Evolutionary conservation across 108 stramenopile genomes (phyloP).

Genomic region (Discostella stelligeroides): DNA sequence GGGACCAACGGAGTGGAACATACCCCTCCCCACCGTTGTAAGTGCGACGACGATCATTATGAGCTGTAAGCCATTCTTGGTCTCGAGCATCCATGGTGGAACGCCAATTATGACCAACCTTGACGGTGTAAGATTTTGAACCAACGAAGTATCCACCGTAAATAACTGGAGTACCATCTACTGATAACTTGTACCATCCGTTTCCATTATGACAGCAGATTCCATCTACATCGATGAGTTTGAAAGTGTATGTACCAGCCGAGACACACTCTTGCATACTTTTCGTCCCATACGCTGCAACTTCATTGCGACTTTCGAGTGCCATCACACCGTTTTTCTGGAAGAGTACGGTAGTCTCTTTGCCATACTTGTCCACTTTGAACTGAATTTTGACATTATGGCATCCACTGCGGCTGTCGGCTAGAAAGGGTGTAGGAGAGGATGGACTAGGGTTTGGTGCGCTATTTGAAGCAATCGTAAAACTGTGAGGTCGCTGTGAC

Average conservation of each 20-base stretch:
- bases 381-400: slow-evolving; percentile 11
- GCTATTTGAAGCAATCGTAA: not conserved
- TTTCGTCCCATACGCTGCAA: slow-evolving; percentile 20
- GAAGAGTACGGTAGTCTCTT: slow-evolving; percentile 21
- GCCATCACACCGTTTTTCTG: not conserved
- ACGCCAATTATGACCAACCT: slow-evolving; percentile 22
- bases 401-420: not conserved
- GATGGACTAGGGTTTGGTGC: not conserved
- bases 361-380: slow-evolving; percentile 23
- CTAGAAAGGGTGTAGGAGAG: not conserved
- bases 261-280: slow-evolving; percentile 9
- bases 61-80: slow-evolving; percentile 19
- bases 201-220: slow-evolving; percentile 19
- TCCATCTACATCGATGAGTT: slow-evolving; percentile 19
- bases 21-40: slow-evolving; percentile 11
- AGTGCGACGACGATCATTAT: slow-evolving; percentile 15
- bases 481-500: slow-evolving; percentile 7
- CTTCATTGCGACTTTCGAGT: slow-evolving; percentile 12
- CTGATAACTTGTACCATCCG: slow-evolving; percentile 22
- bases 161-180: slow-evolving; percentile 10
- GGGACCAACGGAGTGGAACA: slow-evolving; percentile 13
- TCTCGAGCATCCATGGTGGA: slow-evolving; percentile 14
- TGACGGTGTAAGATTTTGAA: slow-evolving; percentile 16
- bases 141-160: slow-evolving; percentile 23
- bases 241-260: slow-evolving; percentile 21